Evolutionary conservation across 2,329 filamentous ascomycete species (phyloP), one percentile per base, ranked within the genome.

Genomic region (Hortaea werneckii): DNA sequence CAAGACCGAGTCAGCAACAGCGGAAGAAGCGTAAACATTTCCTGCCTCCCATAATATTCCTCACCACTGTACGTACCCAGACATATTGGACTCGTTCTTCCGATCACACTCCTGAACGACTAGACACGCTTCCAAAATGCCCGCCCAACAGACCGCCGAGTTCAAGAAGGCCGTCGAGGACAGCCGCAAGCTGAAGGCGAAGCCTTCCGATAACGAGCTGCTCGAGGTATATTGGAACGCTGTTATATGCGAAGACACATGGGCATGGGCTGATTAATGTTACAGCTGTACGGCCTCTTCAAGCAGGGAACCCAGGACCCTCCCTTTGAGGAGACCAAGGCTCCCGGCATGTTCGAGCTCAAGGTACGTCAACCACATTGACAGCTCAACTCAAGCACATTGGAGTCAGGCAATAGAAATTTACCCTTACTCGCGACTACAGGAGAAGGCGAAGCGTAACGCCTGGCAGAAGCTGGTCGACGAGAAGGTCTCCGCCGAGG

Each of bases 161-260:
- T 94, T 94, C 76, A 88, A 85, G 73, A 87, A 92, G 70, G 80
- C 80, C 51, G 71, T 75, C 57, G 63, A 61, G 54, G 80, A 85
- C 67, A 79, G 76, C 68, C 79, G 78, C 68, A 82, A 83, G 75
- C 74, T 85, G 53, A 77, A 76, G 55, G 65, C 70, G 54, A 82
- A 82, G 75, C 82, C 82, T 44, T 63, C 54, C 61, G 77, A 79
- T 67, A 73, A 79, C 13, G 77, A 85, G 53, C 72, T 85, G 41
- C 78, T 87, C 57, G 67, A 79, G 59, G 74, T 69, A 61, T 32
- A 30, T 32, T 29, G n/a, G 29, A 12, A 20, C 11, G 5, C 29
- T 5, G 6, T 41, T 5, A 12, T 5, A 11, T 5, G 3, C 35
- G 30, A 4, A n/a, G 7, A 30, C 6, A 40, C n/a, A 27, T 20